Base-by-base conservation (phyloP, 306 rosid genomes). In the Lupinus albus region DNA sequence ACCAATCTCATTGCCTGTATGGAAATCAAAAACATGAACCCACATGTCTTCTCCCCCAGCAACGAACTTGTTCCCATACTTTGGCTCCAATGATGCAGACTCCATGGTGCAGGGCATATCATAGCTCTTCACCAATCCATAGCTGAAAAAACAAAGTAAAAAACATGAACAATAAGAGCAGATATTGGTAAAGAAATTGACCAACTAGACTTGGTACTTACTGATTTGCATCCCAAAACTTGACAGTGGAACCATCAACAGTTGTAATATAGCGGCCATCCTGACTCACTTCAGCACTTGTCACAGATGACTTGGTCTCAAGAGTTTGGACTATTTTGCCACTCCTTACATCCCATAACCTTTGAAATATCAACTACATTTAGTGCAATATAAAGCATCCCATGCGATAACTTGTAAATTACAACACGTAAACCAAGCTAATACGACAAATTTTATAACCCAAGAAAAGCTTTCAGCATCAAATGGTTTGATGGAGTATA, bases 1-100 rank as follows among this genome's bases (percentile, higher is more conserved):
- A 94, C 99, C 91, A 47, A 94, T 94, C 79, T 94, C 99, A n/a
- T 86, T 83, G 25, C 99, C 99, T 0, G 92, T 85, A 71, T 90
- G 95, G 69, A 90, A 94, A 68, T 94, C 99, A 82, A 86, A 88
- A 7, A 94, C 88, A 78, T 64, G 97, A 58, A 94, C 80, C 99
- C 99, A 94, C 97, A 94, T 88, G 58, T 94, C 99, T 81, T 94
- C 99, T 78, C 99, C 99, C 36, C 95, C 99, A 10, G 97, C 99
- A 74, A 88, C 79, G 70, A 94, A 94, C 81, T 90, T 94, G 79
- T 84, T 90, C 79, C 99, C 97, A 63, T 66, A 81, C 82, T 88
- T 94, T 1, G 99, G 97, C 74, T 94, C 99, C 92, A 94, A 47
- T 1, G 99, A 94, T 54, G 93, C 96, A 2, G 99, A 94, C 71